Base-by-base conservation (phyloP, 179 eudicot genomes). In the Silene noctiflora region DNA sequence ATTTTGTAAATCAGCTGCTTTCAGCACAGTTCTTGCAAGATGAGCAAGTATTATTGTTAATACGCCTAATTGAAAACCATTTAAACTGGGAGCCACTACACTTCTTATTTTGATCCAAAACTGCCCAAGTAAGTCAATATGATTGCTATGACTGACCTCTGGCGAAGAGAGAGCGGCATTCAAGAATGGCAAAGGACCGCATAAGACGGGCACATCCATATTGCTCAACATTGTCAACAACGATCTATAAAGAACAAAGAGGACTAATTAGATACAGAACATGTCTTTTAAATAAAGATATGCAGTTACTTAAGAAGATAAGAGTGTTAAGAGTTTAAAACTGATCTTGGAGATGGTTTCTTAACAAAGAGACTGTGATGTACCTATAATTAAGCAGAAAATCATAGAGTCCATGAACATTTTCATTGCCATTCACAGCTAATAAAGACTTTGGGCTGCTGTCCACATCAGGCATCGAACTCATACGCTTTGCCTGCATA, bases 101-200 rank as follows among this genome's bases (percentile, higher is more conserved):
- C 22, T 39, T 56, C n/a, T 53, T 10, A 44, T 39, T 10, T 66
- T 3, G 46, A 72, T 35, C 60, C 70, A 67, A n/a, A 56, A 25
- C 3, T 64, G n/a, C 35, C 67, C 14, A 22, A 31, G 4, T 55
- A 53, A 71, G 19, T 65, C 17, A 20, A 69, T 61, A 73, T 72
- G 71, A 61, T 75, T 21, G 67, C 20, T 4, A 33, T 14, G 51
- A 46, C 85, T 66, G 60, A 95, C 99, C 97, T 93, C 92, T 44
- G 99, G 98, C 68, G 90, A 81, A 79, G 91, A 89, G 76, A 91
- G 77, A 81, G 98, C 86, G 78, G 97, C 97, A 81, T 93, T 91
- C 71, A 81, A 81, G 84, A 93, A 95, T 51, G 92, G 97, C 69
- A 84, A 79, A 0, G 98, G 97, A 70, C 97, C 85, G 83, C 88